Conservation (phyloP, 2,329 filamentous ascomycete species). For the Penicillium oxalicum region DNA sequence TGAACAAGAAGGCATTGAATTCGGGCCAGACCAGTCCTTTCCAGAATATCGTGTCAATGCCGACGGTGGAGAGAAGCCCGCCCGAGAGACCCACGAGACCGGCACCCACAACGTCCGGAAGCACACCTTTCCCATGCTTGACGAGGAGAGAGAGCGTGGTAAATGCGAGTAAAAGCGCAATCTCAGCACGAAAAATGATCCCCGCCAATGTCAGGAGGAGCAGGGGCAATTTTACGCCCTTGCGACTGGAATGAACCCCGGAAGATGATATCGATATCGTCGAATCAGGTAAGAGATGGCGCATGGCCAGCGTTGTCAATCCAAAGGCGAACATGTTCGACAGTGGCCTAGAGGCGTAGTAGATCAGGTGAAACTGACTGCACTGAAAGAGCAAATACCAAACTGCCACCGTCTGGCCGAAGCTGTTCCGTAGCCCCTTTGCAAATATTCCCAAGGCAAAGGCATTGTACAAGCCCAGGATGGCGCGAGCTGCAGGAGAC, state of each 20-base stretch:
- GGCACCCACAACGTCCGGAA: conserved; percentile 55
- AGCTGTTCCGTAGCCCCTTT: conserved; percentile 57
- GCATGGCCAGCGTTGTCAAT: conserved; percentile 46
- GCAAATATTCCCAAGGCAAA: conserved; percentile 61
- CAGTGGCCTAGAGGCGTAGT: conserved; percentile 83
- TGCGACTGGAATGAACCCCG: conserved; percentile 17
- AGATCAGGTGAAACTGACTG: conserved; percentile 86
- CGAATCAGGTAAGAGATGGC: conserved; percentile 45
- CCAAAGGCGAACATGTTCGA: conserved; percentile 97
- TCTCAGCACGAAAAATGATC: conserved; percentile 81
- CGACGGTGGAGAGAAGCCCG: conserved; percentile 63
- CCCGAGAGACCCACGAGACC: conserved; percentile 60
- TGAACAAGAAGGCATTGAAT: conserved; percentile 82
- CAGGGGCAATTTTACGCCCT: conserved; percentile 50
- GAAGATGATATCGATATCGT: background rate
- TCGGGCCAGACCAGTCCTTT: conserved; percentile 82
- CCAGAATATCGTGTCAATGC: conserved; percentile 92
- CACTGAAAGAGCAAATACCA: conserved; percentile 78
- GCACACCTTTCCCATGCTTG: conserved; percentile 48
- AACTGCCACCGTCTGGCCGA: conserved; percentile 60
- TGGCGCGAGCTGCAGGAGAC: conserved; percentile 54
- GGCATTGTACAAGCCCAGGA: conserved; percentile 73
- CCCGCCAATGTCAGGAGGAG: conserved; percentile 73
- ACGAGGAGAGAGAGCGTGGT: conserved; percentile 61
- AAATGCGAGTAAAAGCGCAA: conserved; percentile 71